Percentiles rank a stretch among this genome's conserved stretches.
phyloP scores from a whole-genome alignment of 2,329 filamentous ascomycete species.

The Coniochaeta hoffmannii region DNA sequence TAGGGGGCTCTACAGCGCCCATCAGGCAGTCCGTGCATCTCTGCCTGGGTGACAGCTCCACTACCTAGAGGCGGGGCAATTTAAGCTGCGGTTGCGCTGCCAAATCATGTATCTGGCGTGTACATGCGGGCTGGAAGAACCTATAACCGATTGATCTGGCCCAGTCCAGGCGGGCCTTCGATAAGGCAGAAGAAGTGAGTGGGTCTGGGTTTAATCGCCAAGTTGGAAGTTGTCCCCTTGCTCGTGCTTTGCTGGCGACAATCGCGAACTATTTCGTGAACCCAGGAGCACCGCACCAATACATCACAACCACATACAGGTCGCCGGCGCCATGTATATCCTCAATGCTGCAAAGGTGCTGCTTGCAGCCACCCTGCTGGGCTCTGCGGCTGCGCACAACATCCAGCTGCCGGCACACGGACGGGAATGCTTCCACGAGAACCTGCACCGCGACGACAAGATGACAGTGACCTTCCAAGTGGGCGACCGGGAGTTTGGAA shows the following conservation, averaged over 20 bases:
- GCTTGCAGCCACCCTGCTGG: constrained; percentile 43
- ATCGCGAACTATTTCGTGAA: constrained; percentile 6
- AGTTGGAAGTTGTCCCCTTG: constrained; percentile 4
- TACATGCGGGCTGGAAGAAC: constrained; percentile 13
- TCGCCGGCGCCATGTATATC: constrained; percentile 30
- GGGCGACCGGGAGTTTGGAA: constrained; percentile 91
- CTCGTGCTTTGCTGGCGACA: not conserved
- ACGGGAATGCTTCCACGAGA: constrained; percentile 96
- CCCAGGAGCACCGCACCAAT: constrained; percentile 3
- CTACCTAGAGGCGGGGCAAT: not conserved
- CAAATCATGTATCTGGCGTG: constrained; percentile 7
- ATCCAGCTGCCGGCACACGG: constrained; percentile 91
- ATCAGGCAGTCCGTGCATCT: too few species aligned
- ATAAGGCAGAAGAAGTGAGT: not conserved
- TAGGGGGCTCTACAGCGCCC: too few species aligned
- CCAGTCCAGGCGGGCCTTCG: constrained; percentile 5
- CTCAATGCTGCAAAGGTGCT: constrained; percentile 30
- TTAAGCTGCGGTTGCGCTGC: not conserved
- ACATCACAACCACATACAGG: constrained; percentile 7
- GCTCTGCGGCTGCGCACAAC: constrained; percentile 74
- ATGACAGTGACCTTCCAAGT: constrained; percentile 99
- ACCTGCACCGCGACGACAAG: constrained; percentile 84
- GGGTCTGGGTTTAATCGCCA: constrained; percentile 7
- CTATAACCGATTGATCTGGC: constrained; percentile 11
- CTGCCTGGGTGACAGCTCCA: constrained; percentile 1